Evolutionary conservation across 2,329 filamentous ascomycete genomes (phyloP), one percentile per base, ranked within the genome.

Genomic region (Sporothrix sp.): DNA sequence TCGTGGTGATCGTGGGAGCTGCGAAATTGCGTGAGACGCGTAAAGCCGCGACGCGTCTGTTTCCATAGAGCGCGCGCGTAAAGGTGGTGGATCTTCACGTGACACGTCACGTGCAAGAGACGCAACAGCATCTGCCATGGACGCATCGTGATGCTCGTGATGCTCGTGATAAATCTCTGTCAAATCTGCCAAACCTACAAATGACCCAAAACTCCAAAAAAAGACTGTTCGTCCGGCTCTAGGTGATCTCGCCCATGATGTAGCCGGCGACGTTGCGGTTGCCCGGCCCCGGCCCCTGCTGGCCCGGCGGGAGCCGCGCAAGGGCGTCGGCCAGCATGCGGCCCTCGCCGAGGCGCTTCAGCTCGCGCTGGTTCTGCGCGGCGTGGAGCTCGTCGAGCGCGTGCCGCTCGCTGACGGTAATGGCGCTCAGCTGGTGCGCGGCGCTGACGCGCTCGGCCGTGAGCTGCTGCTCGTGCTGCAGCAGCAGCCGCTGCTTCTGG

Each of bases 261-360:
- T 70, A 79, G n/a, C 76, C 76, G 65, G 79, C 74, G 65, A 77
- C 62, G n/a, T 63, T 62, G 7, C 64, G 62, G 25, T 63, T 63
- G 16, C 57, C 56, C 30, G 51, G 11, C 14, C n/a, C 11, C 11
- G 42, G 49, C 21, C n/a, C n/a, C 7, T 18, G 42, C 50, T 62
- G 66, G 32, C 61, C 61, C 16, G 69, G 60, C 33, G 56, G 54
- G 43, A 59, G 64, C 65, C 72, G 69, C 8, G 35, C 18, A 23
- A 54, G 50, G 42, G 66, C 68, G 40, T 73, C 68, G 8, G 76
- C 72, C 52, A 79, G 60, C 57, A 68, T 67, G 63, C 68, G 70
- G 62, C 79, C 76, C 59, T 75, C 71, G 48, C 68, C 66, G 8
- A 79, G 61, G 14, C 75, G 60, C 30, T 60, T 65, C 55, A 67